These are phyloP conservation scores for Fusarium goolgardi DNA, from an alignment of 2,329 filamentous ascomycete genomes.

Conservation along the genomic window DNA sequence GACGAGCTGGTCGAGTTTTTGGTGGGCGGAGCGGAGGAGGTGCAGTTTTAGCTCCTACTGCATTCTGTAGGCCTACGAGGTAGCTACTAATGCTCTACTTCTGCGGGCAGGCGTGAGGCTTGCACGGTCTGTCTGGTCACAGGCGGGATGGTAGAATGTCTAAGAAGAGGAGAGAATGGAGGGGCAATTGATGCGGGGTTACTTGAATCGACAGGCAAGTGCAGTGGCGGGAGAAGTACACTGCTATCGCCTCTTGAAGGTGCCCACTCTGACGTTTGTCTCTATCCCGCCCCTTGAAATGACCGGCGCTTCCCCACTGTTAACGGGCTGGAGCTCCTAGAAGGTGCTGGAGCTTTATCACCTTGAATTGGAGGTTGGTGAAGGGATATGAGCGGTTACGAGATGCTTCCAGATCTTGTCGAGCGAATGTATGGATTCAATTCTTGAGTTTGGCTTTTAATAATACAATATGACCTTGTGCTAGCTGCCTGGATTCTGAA, in stretches of 20 bases:
- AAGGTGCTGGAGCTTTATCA: slow-evolving; percentile 41
- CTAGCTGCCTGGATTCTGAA: background rate
- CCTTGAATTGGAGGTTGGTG: slow-evolving; percentile 13
- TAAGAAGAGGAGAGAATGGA: slow-evolving; percentile 56
- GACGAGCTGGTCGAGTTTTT: slow-evolving; percentile 45
- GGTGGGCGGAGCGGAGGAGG: slow-evolving; percentile 44
- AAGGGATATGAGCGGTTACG: slow-evolving; percentile 6
- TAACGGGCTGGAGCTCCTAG: slow-evolving; percentile 41
- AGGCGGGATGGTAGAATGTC: slow-evolving; percentile 52
- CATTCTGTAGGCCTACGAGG: slow-evolving; percentile 22
- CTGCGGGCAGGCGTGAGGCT: slow-evolving; percentile 33
- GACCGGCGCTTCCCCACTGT: slow-evolving; percentile 37
- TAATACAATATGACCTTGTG: background rate
- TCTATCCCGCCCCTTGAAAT: slow-evolving; percentile 13
- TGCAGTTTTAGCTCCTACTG: slow-evolving; percentile 40
- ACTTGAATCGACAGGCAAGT: slow-evolving; percentile 6
- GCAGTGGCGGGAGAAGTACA: background rate
- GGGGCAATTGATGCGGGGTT: slow-evolving; percentile 40
- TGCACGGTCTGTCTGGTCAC: slow-evolving; percentile 37
- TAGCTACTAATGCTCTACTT: slow-evolving; percentile 19
- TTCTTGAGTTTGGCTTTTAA: background rate
- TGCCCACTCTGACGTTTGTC: slow-evolving; percentile 39
- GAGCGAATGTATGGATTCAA: background rate
- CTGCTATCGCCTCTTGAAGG: slow-evolving; percentile 13
- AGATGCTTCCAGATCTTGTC: slow-evolving; percentile 14